Conservation (phyloP, 1,284 basidiomycete genomes). For the Phylloporus sp. region DNA sequence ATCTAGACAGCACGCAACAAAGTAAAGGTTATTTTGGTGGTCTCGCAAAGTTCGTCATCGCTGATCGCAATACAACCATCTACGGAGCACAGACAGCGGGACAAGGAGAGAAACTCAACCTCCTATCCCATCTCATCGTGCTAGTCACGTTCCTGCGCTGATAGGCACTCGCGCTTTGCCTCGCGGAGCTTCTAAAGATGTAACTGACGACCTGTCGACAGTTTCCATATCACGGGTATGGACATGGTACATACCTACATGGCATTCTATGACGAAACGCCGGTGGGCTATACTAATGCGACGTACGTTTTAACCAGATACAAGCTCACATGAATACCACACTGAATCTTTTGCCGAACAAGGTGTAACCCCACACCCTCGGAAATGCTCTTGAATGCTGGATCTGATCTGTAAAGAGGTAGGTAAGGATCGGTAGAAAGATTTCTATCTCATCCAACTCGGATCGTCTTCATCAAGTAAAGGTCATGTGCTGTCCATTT, state of each 20-base stretch:
- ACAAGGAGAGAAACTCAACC: too few species aligned
- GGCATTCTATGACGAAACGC: constrained; percentile 5
- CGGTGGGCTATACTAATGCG: not conserved
- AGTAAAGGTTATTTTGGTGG: too few species aligned
- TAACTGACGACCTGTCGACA: too few species aligned
- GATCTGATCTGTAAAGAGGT: constrained; percentile 69
- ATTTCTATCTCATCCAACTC: constrained; percentile 75
- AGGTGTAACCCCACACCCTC: constrained; percentile 67
- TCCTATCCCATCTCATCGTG: too few species aligned
- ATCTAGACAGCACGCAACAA: too few species aligned
- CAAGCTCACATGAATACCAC: constrained; percentile 80
- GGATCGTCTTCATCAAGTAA: constrained; percentile 88
- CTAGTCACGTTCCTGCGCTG: too few species aligned
- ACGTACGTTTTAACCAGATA: constrained; percentile 85
- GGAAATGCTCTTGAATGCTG: constrained; percentile 81
- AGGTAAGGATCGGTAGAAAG: constrained; percentile 5
- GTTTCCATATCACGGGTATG: constrained; percentile 11
- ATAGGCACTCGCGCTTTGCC: too few species aligned
- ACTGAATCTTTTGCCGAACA: constrained; percentile 72
- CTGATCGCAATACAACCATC: too few species aligned
- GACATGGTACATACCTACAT: constrained; percentile 59
- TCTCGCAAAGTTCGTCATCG: too few species aligned
- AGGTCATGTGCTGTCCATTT: constrained; percentile 61
- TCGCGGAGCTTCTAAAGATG: too few species aligned
- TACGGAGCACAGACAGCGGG: too few species aligned